These are phyloP conservation scores for Ramalina intermedia DNA, from an alignment of 495 filamentous ascomycete species.

Conservation along the genomic window DNA sequence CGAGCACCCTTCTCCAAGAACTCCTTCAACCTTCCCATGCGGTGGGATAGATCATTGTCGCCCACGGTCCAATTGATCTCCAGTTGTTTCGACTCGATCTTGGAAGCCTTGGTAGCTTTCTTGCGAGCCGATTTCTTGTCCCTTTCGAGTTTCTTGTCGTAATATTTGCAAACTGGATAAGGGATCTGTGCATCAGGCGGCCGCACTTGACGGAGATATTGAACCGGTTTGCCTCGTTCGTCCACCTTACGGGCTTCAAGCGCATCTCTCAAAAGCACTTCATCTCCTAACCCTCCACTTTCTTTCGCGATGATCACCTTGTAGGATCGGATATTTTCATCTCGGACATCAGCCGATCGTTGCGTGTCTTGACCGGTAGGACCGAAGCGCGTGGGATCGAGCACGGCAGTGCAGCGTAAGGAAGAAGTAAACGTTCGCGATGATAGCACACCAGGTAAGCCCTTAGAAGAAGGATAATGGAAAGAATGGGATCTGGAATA, in stretches of 20 bases:
- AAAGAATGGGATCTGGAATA: no score
- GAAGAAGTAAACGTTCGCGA: no score
- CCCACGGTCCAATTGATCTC: conserved; percentile 80
- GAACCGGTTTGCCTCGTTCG: conserved; percentile 8
- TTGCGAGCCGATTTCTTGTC: conserved; percentile 28
- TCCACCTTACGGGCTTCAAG: conserved; percentile 34
- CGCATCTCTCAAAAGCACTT: conserved; percentile 25
- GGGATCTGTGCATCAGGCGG: conserved; percentile 15
- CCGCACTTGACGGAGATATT: conserved; percentile 46
- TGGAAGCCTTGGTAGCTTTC: conserved; percentile 21
- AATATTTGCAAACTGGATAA: conserved; percentile 50
- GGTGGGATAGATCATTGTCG: conserved; percentile 47
- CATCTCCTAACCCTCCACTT: conserved; percentile 29
- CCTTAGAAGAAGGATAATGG: no score
- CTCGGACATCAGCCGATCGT: conserved; percentile 13
- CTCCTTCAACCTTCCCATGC: conserved; percentile 38
- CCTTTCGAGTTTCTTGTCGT: conserved; percentile 33
- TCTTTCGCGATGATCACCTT: conserved; percentile 41
- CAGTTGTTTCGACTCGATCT: conserved; percentile 43
- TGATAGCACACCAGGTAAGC: no score
- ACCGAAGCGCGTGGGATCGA: not conserved
- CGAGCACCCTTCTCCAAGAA: conserved; percentile 50
- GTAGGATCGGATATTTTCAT: conserved; percentile 39
- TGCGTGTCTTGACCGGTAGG: no score
- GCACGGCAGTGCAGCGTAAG: not conserved